These are phyloP conservation scores for Candida glucosophila DNA, from an alignment of 1,139 yeast species.

Conservation along the genomic window DNA sequence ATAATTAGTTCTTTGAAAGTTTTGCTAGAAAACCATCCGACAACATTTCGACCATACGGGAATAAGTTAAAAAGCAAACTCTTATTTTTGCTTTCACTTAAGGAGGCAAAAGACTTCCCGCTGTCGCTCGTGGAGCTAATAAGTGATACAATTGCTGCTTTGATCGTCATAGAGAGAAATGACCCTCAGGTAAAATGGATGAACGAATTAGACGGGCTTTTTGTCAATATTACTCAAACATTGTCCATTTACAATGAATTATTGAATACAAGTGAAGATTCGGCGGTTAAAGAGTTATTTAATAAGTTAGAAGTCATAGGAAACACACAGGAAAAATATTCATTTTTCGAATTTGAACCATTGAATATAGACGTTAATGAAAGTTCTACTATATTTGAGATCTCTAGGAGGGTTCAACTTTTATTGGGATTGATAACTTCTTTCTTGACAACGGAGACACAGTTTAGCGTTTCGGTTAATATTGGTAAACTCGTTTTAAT, in stretches of 20 bases:
- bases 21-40: conserved; percentile 53
- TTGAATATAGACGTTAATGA: conserved; percentile 51
- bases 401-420: conserved; percentile 41
- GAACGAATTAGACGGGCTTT: conserved; percentile 22
- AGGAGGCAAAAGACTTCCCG: conserved; percentile 24
- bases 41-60: conserved; percentile 76
- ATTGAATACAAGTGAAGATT: conserved; percentile 48
- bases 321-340: conserved; percentile 10
- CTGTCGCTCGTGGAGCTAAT: conserved; percentile 28
- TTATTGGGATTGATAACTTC: conserved; percentile 37
- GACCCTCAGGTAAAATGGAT: conserved; percentile 45
- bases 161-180: conserved; percentile 49
- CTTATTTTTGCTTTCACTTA: conserved; percentile 20
- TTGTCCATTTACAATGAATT: conserved; percentile 48
- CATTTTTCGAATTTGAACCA: conserved; percentile 25
- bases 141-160: conserved; percentile 46
- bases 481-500: conserved; percentile 43
- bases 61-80: conserved; percentile 48
- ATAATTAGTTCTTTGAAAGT: conserved; percentile 41
- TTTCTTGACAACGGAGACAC: conserved; percentile 38
- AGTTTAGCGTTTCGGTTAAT: conserved; percentile 44
- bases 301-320: conserved; percentile 22
- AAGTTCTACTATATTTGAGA: conserved; percentile 39
- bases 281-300: conserved; percentile 28
- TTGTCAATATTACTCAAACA: conserved; percentile 44